Base-by-base conservation (phyloP, 2,329 filamentous ascomycete genomes). In the Aspergillus floridensis region DNA sequence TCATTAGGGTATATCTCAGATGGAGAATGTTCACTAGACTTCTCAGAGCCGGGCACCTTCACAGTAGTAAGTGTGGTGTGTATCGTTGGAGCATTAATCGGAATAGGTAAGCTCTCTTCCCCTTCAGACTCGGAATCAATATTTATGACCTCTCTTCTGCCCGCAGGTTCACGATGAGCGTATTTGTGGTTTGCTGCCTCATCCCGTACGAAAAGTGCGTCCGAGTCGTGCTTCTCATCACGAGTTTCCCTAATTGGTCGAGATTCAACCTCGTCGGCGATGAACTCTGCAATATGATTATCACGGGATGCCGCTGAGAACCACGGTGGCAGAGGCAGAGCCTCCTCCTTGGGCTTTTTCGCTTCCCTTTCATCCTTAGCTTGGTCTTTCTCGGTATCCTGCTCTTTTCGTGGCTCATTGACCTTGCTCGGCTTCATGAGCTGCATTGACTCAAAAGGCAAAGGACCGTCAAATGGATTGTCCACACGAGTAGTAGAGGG, bases 401-500 rank as follows among this genome's bases (percentile, higher is more conserved):
- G 72, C 77, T 82, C 29, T 77, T 80, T 14, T 79, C 72, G 11
- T 79, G 74, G 38, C 35, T 65, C 51, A 12, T 67, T 54, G 31
- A 62, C 51, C 38, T 64, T 79, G 1, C 81, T 83, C 2, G 85
- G 88, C 54, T 85, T 87, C 49, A 89, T 86, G 1, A 96, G 81
- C 70, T 92, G 83, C 6, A 88, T 77, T 53, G 83, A 93, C 66
- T 96, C 92, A 69, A 99, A 99, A 0, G 95, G 95, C 5, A 99
- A 76, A 0, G 93, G 92, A 0, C 93, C 93, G 64, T 86, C 85
- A 69, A 96, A 90, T 3, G 85, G 81, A 38, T 83, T 80, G 53
- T 75, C 69, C n/a, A 74, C 69, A 3, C 78, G 68, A 21, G 77
- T 69, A 62, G 53, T 12, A 14, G 64, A 66, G 31, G 64, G 66